Evolutionary conservation across 1,284 basidiomycete genomes (phyloP).

Genomic region (Cutaneotrichosporon spelunceum): DNA sequence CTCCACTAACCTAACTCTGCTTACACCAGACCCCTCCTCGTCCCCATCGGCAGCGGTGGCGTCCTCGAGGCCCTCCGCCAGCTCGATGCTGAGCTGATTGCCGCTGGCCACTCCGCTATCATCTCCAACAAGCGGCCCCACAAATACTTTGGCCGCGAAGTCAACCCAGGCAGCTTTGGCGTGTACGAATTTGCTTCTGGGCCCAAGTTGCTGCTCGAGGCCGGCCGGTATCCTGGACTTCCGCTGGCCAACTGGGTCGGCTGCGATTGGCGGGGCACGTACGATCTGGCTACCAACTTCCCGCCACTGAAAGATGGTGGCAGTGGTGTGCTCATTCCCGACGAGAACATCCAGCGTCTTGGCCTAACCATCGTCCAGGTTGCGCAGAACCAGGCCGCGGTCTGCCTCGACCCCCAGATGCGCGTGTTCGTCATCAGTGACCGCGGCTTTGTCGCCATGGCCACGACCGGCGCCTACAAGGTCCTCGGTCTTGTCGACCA

Average conservation of each 20-base stretch:
- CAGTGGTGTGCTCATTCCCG: constrained; percentile 11
- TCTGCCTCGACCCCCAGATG: constrained; percentile 22
- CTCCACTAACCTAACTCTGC: neutral
- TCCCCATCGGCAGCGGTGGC: constrained; percentile 17
- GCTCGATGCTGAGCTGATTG: constrained; percentile 16
- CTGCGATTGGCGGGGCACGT: constrained; percentile 14
- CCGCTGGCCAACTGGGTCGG: constrained; percentile 22
- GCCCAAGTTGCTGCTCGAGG: constrained; percentile 20
- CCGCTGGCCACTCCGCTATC: constrained; percentile 10
- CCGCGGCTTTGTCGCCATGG: constrained; percentile 23
- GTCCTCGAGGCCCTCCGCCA: constrained; percentile 14
- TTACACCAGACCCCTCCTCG: constrained; percentile 14
- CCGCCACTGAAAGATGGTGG: constrained; percentile 6
- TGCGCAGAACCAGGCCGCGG: constrained; percentile 23
- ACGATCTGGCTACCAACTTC: constrained; percentile 21
- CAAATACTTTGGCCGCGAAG: constrained; percentile 19
- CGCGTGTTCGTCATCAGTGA: constrained; percentile 22
- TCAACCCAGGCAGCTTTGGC: constrained; percentile 22
- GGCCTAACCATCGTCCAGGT: constrained; percentile 23
- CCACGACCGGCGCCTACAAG: constrained; percentile 18
- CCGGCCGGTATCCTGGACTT: constrained; percentile 21
- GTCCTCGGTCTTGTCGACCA: constrained; percentile 23
- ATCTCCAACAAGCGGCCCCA: constrained; percentile 19
- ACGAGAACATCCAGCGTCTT: constrained; percentile 15
- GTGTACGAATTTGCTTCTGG: constrained; percentile 20